Conservation (phyloP, 1,284 basidiomycete species). For the Fomes fomentarius region DNA sequence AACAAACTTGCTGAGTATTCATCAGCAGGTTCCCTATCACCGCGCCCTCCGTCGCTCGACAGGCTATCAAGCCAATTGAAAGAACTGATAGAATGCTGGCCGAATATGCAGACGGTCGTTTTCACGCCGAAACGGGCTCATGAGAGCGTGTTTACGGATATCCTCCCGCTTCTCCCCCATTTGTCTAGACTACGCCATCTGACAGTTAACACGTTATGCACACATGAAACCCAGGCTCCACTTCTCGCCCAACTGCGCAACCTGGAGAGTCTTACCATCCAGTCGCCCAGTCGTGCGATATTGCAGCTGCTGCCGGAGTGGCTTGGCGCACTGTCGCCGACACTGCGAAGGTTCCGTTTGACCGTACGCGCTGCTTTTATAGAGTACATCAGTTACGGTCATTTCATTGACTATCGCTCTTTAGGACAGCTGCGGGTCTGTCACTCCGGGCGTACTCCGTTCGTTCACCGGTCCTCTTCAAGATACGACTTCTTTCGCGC, state of each 20-base stretch:
- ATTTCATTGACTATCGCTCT: neutral
- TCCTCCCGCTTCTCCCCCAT: conserved; percentile 33
- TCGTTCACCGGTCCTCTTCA: conserved; percentile 42
- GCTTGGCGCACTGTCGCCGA: conserved; percentile 39
- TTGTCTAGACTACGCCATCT: conserved; percentile 38
- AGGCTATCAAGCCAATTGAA: conserved; percentile 36
- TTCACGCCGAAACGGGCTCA: conserved; percentile 44
- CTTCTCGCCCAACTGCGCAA: conserved; percentile 36
- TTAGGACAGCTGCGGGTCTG: conserved; percentile 57
- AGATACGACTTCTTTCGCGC: conserved; percentile 36
- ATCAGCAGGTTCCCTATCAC: conserved; percentile 41
- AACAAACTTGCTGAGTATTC: neutral
- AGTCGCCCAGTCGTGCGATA: conserved; percentile 46
- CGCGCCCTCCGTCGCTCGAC: conserved; percentile 38
- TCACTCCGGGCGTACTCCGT: conserved; percentile 57
- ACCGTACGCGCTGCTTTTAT: conserved; percentile 34
- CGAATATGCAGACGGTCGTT: conserved; percentile 40
- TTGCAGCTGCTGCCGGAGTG: conserved; percentile 49
- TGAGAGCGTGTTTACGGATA: conserved; percentile 39
- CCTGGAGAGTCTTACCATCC: conserved; percentile 42
- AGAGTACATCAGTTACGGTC: neutral
- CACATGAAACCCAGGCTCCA: conserved; percentile 36
- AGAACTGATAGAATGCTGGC: conserved; percentile 39
- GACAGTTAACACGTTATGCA: conserved; percentile 44
- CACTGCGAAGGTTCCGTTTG: conserved; percentile 43